These are phyloP conservation scores for Nakazawaea molendinolei DNA, from an alignment of 805 yeast genomes.

Conservation along the genomic window DNA sequence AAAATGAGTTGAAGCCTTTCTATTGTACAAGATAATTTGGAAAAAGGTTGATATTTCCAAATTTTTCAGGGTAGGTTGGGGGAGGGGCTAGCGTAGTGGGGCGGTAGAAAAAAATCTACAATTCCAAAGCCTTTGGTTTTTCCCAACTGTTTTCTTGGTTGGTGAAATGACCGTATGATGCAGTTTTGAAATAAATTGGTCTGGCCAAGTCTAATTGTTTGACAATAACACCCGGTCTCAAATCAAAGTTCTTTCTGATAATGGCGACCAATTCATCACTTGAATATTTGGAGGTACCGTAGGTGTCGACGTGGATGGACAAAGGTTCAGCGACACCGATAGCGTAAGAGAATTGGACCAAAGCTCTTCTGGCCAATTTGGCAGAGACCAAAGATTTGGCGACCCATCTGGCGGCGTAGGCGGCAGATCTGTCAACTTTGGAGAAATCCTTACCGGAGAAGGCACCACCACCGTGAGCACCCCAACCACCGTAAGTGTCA, in stretches of 20 bases:
- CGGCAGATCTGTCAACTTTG: conserved; percentile 99
- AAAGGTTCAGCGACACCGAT: conserved; percentile 99
- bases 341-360: conserved; percentile 98
- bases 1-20: conserved; percentile 11
- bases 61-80: background rate
- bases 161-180: conserved; percentile 99
- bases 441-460: conserved; percentile 99
- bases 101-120: conserved; percentile 34
- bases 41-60: background rate
- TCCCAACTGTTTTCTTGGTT: conserved; percentile 99
- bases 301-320: conserved; percentile 94
- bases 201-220: conserved; percentile 95
- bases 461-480: conserved; percentile 99
- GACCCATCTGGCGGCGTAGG: conserved; percentile 99
- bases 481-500: conserved; percentile 99
- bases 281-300: conserved; percentile 91
- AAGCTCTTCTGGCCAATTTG: conserved; percentile 92
- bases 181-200: conserved; percentile 99
- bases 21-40: background rate
- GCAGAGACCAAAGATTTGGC: conserved; percentile 97
- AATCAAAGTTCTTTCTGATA: conserved; percentile 90
- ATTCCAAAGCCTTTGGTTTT: conserved; percentile 77
- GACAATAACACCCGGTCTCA: conserved; percentile 99
- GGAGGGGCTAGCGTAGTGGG: too few species aligned
- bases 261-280: conserved; percentile 88